Base-by-base conservation (phyloP, 2,329 filamentous ascomycete species). In the Fusarium sp. region DNA sequence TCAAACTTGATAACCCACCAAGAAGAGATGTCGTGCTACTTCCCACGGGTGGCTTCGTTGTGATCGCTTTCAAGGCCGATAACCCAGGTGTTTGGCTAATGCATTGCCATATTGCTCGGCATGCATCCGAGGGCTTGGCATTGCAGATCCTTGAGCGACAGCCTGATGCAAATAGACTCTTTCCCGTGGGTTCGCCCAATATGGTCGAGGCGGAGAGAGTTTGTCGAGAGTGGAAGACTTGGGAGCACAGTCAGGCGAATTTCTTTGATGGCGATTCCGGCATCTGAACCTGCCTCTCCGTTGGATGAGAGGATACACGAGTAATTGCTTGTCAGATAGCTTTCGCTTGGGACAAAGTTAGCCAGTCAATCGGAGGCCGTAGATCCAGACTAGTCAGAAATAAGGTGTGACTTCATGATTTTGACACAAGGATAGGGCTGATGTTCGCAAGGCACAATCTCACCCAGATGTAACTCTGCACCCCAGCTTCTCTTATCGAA, bases 11-110 rank as follows among this genome's bases (percentile, higher is more conserved):
- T 49, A 86, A 86, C 69, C 83, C 85, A 2, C 81, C 82, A 11
- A 81, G 85, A 10, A 80, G 85, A 20, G 84, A 87, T 68, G 82
- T 84, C 7, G 83, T 83, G 2, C 79, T 83, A 41, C 75, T 87
- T 1, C 79, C 79, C 0, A 68, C 59, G 2, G 70, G 71, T 10
- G 83, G 83, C 0, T 82, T 82, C 66, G 56, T 84, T 6, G 80
- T 84, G 9, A 77, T 86, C 33, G 83, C 82, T 5, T 82, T 85
- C 65, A 75, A 82, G 67, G 77, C 79, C 1, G 77, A 80, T 55
- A 86, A 85, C 72, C 81, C 84, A 2, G 83, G 84, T 0, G 73
- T 76, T 2, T 84, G 83, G 83, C 68, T 83, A 0, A 79, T 84
- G 74, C 83, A 84, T 68, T 84, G 83, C 66, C 82, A 84, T 64